A percentile compares a stretch with the other conserved stretches of the same genome.
These are phyloP conservation scores for Orbilia oligospora DNA, from an alignment of 2,329 filamentous ascomycete species.

Conservation along the genomic window DNA sequence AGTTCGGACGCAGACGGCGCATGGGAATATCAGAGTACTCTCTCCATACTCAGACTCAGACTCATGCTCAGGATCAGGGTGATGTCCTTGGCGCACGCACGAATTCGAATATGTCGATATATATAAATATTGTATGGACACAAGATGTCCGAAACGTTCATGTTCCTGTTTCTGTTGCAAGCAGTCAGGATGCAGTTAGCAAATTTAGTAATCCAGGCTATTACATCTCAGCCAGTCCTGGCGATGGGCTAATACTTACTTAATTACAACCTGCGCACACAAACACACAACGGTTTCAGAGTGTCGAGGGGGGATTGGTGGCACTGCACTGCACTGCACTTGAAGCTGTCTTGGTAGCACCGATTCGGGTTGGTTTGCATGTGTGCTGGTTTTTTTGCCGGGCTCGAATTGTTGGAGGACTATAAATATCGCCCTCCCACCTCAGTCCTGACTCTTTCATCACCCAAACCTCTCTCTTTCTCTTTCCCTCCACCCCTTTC, in stretches of 20 bases:
- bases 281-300: conserved; percentile 28
- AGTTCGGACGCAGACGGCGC: conserved; percentile 5
- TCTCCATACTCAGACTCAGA: neutral
- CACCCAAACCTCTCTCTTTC: conserved; percentile 46
- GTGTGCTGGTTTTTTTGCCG: conserved; percentile 45
- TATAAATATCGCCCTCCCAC: conserved; percentile 59
- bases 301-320: conserved; percentile 41
- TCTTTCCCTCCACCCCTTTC: conserved; percentile 30
- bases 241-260: neutral
- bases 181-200: conserved; percentile 17
- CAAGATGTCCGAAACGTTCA: conserved; percentile 9
- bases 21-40: neutral
- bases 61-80: neutral
- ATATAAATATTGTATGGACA: neutral
- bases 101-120: neutral
- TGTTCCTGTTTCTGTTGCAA: neutral
- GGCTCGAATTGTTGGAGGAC: conserved; percentile 42
- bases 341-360: conserved; percentile 31
- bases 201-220: conserved; percentile 30
- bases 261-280: conserved; percentile 17
- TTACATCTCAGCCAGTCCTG: conserved; percentile 2
- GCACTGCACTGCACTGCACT: no score
- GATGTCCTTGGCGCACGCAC: neutral
- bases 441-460: conserved; percentile 36
- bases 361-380: conserved; percentile 37